Percentiles rank a stretch among this genome's conserved stretches.
Conservation (phyloP, 805 yeast species). For the Lipomyces starkeyi region DNA sequence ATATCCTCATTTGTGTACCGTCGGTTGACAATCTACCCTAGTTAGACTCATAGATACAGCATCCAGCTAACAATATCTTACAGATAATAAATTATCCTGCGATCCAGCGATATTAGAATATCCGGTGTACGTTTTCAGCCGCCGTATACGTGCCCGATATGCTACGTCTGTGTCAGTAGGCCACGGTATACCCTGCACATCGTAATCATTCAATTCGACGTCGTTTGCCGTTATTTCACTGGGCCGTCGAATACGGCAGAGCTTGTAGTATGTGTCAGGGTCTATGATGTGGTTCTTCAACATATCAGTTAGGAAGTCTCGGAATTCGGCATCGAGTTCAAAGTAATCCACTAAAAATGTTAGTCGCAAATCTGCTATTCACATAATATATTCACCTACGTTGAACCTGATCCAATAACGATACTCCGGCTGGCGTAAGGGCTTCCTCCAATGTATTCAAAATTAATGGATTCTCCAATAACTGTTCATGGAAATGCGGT, state of each 20-base stretch:
- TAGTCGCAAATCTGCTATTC: not conserved
- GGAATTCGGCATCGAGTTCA: slow-evolving; percentile 32
- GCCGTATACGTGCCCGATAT: slow-evolving; percentile 30
- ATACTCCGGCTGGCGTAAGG: not conserved
- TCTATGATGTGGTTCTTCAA: slow-evolving; percentile 15
- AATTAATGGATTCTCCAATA: not conserved
- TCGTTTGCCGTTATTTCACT: slow-evolving; percentile 6
- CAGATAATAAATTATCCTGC: slow-evolving; percentile 23
- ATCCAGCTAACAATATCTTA: slow-evolving; percentile 7
- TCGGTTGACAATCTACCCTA: slow-evolving; percentile 13
- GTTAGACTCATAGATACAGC: not conserved
- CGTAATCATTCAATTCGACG: slow-evolving; percentile 1
- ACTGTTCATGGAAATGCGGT: slow-evolving; percentile 3
- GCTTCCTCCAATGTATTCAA: not conserved
- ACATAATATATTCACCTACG: not conserved
- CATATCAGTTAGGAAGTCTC: slow-evolving; percentile 24
- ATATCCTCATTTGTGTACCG: slow-evolving; percentile 28
- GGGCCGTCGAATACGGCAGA: slow-evolving; percentile 16
- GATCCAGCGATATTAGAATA: slow-evolving; percentile 30
- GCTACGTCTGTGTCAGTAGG: slow-evolving; percentile 14
- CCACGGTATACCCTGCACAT: slow-evolving; percentile 28
- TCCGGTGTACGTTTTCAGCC: slow-evolving; percentile 28
- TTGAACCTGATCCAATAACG: slow-evolving; percentile 16
- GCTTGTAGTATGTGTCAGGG: slow-evolving; percentile 7
- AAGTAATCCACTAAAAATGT: slow-evolving; percentile 13